phyloP scores from a whole-genome alignment of 805 yeast genomes.

The Metschnikowia peoriensis region DNA sequence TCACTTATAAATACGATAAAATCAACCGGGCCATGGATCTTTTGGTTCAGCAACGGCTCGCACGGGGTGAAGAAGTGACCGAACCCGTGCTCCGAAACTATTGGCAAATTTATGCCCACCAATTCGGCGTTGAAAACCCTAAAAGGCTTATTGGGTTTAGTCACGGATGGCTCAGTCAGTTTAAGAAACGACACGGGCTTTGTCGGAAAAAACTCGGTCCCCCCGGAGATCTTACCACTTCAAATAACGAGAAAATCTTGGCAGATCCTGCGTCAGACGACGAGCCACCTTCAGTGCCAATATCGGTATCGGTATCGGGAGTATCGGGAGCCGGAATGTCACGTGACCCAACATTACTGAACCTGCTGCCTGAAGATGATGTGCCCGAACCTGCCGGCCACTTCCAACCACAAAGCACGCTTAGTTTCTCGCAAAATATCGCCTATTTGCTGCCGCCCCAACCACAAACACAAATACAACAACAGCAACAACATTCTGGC shows the following conservation, averaged over 20 bases:
- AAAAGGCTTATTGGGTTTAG: conserved; percentile 53
- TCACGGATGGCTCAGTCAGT: conserved; percentile 64
- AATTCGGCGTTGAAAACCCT: conserved; percentile 59
- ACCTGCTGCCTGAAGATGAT: too few species aligned
- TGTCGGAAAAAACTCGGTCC: conserved; percentile 23
- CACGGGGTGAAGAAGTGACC: conserved; percentile 45
- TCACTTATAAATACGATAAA: conserved; percentile 53
- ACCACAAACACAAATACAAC: not conserved
- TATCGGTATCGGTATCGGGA: not conserved
- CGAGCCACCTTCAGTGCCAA: not conserved
- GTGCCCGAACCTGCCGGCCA: not conserved
- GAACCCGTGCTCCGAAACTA: conserved; percentile 56
- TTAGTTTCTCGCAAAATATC: conserved; percentile 10
- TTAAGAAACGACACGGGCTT: conserved; percentile 57
- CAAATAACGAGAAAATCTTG: conserved; percentile 8
- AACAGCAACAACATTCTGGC: too few species aligned
- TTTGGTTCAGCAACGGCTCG: conserved; percentile 45
- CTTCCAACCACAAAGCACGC: conserved; percentile 10
- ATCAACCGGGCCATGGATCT: conserved; percentile 60
- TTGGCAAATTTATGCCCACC: conserved; percentile 55
- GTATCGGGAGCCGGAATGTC: not conserved
- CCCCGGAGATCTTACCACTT: conserved; percentile 22
- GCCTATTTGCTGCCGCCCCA: conserved; percentile 4
- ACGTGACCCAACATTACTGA: too few species aligned
- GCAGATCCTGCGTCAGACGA: conserved; percentile 6